Evolutionary conservation across 1,139 yeast species (phyloP).

Genomic region (Blastobotrys malaysiensis): DNA sequence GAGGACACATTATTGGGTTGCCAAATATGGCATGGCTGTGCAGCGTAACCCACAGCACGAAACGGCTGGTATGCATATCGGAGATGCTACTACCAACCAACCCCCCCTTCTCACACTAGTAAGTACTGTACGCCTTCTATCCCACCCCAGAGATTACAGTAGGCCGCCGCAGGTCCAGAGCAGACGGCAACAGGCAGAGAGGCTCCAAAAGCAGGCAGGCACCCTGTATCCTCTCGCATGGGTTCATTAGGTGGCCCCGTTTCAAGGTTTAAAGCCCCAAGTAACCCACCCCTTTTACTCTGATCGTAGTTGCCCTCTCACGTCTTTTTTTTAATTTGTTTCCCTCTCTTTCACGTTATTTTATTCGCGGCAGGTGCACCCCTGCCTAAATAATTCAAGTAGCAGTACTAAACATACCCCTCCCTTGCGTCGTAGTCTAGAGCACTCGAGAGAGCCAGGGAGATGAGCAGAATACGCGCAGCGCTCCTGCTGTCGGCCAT

Average conservation of each 20-base stretch:
- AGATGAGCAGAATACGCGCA: constrained; percentile 25
- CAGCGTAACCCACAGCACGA: neutral
- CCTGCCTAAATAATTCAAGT: neutral
- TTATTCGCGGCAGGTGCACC: neutral
- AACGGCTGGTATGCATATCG: neutral
- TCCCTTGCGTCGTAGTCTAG: too few relatives aligned
- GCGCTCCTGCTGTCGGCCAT: constrained; percentile 39
- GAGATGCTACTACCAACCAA: neutral
- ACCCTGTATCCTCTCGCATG: neutral
- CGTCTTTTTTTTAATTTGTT: neutral
- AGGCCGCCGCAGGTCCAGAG: neutral
- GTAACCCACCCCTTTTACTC: neutral
- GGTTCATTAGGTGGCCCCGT: neutral
- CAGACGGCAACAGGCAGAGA: neutral
- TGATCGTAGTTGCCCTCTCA: neutral
- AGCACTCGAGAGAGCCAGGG: neutral
- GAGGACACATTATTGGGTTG: neutral
- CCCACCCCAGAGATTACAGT: neutral
- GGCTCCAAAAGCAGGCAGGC: neutral
- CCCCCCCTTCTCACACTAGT: neutral
- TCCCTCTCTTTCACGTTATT: neutral
- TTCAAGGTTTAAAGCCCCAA: neutral
- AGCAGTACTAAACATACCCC: too few relatives aligned
- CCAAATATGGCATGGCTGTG: neutral
- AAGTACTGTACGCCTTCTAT: too few relatives aligned